These are phyloP conservation scores for Solanum chmielewskii DNA, from an alignment of 257 asterid species.

Conservation along the genomic window DNA sequence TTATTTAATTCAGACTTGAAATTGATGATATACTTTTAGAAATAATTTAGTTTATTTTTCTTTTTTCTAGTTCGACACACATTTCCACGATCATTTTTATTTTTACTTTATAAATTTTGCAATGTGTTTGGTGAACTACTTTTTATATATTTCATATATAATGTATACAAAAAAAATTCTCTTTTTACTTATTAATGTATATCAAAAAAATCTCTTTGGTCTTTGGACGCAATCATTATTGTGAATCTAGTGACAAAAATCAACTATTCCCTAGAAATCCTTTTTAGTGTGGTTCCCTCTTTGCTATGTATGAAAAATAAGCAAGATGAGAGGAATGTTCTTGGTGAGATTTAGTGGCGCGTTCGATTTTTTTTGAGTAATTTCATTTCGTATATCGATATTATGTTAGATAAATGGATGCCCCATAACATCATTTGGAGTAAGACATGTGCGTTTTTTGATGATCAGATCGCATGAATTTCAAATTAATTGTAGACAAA, in stretches of 20 bases:
- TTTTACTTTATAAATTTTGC: not conserved
- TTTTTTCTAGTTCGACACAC: not conserved
- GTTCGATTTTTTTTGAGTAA: rapidly evolving
- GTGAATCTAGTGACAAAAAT: not conserved
- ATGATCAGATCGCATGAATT: not conserved
- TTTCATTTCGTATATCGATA: not conserved
- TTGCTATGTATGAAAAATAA: not conserved
- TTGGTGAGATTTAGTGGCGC: not conserved
- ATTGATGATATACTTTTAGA: not conserved
- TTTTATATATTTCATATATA: no score
- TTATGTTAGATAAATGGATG: not conserved
- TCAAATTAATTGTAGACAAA: not conserved
- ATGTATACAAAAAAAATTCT: not conserved
- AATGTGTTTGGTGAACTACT: not conserved
- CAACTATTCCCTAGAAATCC: not conserved
- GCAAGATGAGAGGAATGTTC: not conserved
- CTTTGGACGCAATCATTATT: not conserved
- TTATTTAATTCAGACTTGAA: not conserved
- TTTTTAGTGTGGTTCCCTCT: not conserved
- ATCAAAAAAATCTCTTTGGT: not conserved
- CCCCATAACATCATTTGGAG: not conserved
- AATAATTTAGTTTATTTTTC: not conserved
- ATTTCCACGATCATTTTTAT: not conserved
- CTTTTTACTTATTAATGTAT: not conserved
- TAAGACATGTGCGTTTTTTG: not conserved